phyloP scores from a whole-genome alignment of 257 asterid genomes.

The Agastache rugosa region DNA sequence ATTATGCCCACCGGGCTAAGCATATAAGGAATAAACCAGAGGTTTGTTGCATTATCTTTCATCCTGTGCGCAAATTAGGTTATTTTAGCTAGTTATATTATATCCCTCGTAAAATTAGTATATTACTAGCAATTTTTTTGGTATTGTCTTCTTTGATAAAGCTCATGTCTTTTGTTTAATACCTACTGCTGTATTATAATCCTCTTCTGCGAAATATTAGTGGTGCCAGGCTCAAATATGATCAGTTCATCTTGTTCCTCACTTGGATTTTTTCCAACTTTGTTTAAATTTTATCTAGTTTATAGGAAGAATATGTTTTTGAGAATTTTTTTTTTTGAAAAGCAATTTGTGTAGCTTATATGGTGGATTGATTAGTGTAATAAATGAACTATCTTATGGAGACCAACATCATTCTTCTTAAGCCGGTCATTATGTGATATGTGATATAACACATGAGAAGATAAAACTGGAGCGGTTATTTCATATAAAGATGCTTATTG shows the following conservation, averaged over 20 bases:
- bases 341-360: neutral
- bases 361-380: neutral
- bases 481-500: neutral
- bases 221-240: neutral
- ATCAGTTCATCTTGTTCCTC: neutral
- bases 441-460: neutral
- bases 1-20: constrained; percentile 93
- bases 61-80: neutral
- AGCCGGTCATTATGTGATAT: constrained; percentile 12
- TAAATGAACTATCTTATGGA: neutral
- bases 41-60: constrained; percentile 49
- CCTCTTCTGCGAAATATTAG: neutral
- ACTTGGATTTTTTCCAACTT: neutral
- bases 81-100: constrained; percentile 3
- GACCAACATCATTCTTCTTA: neutral
- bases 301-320: neutral
- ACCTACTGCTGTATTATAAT: neutral
- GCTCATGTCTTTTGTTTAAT: neutral
- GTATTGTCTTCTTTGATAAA: neutral
- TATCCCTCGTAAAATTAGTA: neutral
- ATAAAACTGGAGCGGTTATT: neutral
- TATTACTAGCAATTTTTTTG: neutral
- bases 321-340: neutral
- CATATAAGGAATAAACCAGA: constrained; percentile 92
- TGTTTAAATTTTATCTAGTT: neutral